Conservation (phyloP, 805 yeast species). For the Spathaspora girioi region DNA sequence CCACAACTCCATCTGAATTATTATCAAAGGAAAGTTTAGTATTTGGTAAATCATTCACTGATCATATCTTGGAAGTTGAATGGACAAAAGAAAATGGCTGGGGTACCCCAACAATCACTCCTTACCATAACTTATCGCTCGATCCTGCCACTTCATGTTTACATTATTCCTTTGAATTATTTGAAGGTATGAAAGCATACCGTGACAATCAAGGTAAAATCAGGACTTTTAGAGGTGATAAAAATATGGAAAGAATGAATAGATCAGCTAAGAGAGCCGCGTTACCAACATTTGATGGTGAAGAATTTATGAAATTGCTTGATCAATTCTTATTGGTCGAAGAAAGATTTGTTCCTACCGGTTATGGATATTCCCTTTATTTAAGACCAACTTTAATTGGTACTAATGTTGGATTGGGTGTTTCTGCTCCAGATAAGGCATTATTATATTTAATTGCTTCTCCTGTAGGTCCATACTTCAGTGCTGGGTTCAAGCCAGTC, state of each 20-base stretch:
- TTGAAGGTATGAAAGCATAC: slow-evolving; percentile 96
- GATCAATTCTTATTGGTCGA: slow-evolving; percentile 75
- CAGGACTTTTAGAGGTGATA: slow-evolving; percentile 86
- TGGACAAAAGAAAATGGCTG: slow-evolving; percentile 81
- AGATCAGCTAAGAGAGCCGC: slow-evolving; percentile 84
- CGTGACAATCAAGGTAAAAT: slow-evolving; percentile 55
- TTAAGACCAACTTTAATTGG: slow-evolving; percentile 95
- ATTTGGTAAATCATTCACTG: slow-evolving; percentile 61
- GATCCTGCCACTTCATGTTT: slow-evolving; percentile 91
- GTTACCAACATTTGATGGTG: slow-evolving; percentile 80
- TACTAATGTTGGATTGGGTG: slow-evolving; percentile 86
- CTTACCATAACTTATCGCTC: slow-evolving; percentile 69
- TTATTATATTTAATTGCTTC: slow-evolving; percentile 83
- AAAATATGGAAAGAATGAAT: slow-evolving; percentile 90
- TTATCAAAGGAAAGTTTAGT: slow-evolving; percentile 38
- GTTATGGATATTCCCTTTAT: slow-evolving; percentile 87
- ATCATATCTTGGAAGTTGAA: slow-evolving; percentile 83
- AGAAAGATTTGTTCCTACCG: slow-evolving; percentile 73
- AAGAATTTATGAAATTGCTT: slow-evolving; percentile 70
- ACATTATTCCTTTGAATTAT: slow-evolving; percentile 92
- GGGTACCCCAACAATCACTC: slow-evolving; percentile 84
- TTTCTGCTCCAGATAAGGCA: slow-evolving; percentile 76
- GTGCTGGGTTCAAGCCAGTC: slow-evolving; percentile 95
- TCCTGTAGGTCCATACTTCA: slow-evolving; percentile 91
- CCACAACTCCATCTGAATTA: slow-evolving; percentile 32